Conservation (phyloP, 192 early-diverging fungal genomes). For the Podila epicladia region DNA sequence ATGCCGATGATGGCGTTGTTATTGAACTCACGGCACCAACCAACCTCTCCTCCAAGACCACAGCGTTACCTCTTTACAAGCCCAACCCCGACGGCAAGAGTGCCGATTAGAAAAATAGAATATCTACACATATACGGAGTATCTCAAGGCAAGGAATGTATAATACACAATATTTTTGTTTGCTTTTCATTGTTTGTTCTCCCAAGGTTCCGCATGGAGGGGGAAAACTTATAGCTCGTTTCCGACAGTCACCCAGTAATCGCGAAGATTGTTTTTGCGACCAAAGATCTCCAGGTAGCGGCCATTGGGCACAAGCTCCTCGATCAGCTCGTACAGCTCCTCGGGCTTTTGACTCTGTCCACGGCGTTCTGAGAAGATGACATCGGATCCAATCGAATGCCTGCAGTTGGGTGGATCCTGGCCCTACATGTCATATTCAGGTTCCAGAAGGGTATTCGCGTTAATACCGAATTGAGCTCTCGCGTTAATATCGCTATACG, state of each 20-base stretch:
- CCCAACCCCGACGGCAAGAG: constrained; percentile 42
- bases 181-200: not conserved
- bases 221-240: constrained; percentile 79
- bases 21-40: constrained; percentile 52
- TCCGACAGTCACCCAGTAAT: constrained; percentile 97
- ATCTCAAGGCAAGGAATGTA: not conserved
- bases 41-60: not conserved
- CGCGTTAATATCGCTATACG: not conserved
- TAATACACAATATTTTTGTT: not conserved
- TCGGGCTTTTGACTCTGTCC: constrained; percentile 98
- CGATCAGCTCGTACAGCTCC: constrained; percentile 95
- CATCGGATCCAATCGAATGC: constrained; percentile 83
- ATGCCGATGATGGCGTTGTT: constrained; percentile 14
- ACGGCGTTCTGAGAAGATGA: constrained; percentile 92
- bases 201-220: not conserved
- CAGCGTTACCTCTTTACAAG: constrained; percentile 36
- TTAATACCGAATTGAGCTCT: not conserved
- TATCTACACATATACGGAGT: not conserved
- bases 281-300: constrained; percentile 97
- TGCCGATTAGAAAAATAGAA: constrained; percentile 18
- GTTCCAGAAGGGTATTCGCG: not conserved
- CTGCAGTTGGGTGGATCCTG: constrained; percentile 76
- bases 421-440: constrained; percentile 55
- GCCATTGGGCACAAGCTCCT: constrained; percentile 91
- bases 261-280: constrained; percentile 93